Conservation (phyloP, 805 yeast species). For the Kuraishia borneana region DNA sequence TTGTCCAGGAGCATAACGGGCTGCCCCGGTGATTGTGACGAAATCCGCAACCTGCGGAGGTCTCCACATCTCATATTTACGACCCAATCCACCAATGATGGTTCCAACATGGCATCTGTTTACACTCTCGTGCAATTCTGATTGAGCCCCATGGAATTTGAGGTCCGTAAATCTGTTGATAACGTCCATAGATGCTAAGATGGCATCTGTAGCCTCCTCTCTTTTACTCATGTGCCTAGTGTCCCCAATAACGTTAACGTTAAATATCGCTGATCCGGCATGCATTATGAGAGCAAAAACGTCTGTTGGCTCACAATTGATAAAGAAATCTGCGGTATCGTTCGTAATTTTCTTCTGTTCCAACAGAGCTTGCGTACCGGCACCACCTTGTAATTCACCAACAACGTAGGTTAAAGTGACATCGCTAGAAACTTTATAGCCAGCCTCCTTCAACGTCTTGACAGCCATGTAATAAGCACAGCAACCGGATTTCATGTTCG, state of each 20-base stretch:
- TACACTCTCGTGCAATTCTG: constrained; percentile 13
- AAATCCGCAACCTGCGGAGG: constrained; percentile 20
- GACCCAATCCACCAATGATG: constrained; percentile 18
- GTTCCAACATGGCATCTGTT: constrained; percentile 20
- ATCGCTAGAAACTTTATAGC: constrained; percentile 15
- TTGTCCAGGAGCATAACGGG: constrained; percentile 21
- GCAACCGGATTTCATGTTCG: constrained; percentile 21
- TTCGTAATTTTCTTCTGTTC: constrained; percentile 12
- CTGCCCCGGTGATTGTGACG: constrained; percentile 20
- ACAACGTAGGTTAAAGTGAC: constrained; percentile 17
- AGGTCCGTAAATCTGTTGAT: constrained; percentile 13
- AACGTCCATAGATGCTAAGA: constrained; percentile 17
- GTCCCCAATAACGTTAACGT: constrained; percentile 17
- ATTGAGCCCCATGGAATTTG: constrained; percentile 13
- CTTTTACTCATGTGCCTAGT: constrained; percentile 20
- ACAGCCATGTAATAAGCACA: constrained; percentile 21
- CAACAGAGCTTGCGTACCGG: constrained; percentile 17
- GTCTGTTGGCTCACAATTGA: constrained; percentile 21
- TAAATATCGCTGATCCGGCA: constrained; percentile 18
- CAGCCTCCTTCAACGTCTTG: constrained; percentile 16
- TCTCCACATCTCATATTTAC: constrained; percentile 18
- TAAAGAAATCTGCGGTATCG: constrained; percentile 16
- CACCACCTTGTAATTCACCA: constrained; percentile 20
- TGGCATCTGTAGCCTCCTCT: constrained; percentile 20
- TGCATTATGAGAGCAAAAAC: constrained; percentile 18